phyloP scores from a whole-genome alignment of 192 early-diverging fungal genomes.

The Backusella circina region DNA sequence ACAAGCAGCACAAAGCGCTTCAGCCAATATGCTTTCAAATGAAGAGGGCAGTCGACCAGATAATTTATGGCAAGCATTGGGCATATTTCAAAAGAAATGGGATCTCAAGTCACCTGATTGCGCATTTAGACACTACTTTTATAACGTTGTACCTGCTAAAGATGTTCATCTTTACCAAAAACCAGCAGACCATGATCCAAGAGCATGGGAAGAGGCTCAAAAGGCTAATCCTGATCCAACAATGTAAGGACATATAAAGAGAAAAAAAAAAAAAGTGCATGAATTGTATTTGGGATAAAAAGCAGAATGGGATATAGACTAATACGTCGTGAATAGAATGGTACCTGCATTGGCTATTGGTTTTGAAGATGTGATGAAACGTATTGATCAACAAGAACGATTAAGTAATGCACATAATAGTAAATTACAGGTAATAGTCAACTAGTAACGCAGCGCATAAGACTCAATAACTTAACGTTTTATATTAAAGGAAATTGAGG shows the following conservation, averaged over 20 bases:
- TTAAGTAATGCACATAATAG: constrained; percentile 64
- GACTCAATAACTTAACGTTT: too few species aligned
- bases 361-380: constrained; percentile 86
- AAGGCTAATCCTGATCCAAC: constrained; percentile 84
- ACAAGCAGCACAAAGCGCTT: constrained; percentile 40
- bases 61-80: constrained; percentile 57
- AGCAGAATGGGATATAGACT: too few species aligned
- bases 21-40: constrained; percentile 23
- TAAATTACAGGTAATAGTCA: constrained; percentile 56
- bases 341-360: constrained; percentile 90
- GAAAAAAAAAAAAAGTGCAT: too few species aligned
- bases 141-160: constrained; percentile 86
- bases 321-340: constrained; percentile 47
- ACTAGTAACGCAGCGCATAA: background rate
- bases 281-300: too few species aligned
- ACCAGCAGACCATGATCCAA: constrained; percentile 64
- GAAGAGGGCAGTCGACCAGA: constrained; percentile 28
- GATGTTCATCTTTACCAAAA: constrained; percentile 77
- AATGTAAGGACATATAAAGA: constrained; percentile 50
- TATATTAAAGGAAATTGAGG: constrained; percentile 11
- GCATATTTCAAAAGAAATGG: constrained; percentile 74
- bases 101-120: constrained; percentile 73
- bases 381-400: constrained; percentile 72
- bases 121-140: constrained; percentile 92
- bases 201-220: constrained; percentile 80